Base-by-base conservation (phyloP, 139 green algal species). In the Microglena sp. region DNA sequence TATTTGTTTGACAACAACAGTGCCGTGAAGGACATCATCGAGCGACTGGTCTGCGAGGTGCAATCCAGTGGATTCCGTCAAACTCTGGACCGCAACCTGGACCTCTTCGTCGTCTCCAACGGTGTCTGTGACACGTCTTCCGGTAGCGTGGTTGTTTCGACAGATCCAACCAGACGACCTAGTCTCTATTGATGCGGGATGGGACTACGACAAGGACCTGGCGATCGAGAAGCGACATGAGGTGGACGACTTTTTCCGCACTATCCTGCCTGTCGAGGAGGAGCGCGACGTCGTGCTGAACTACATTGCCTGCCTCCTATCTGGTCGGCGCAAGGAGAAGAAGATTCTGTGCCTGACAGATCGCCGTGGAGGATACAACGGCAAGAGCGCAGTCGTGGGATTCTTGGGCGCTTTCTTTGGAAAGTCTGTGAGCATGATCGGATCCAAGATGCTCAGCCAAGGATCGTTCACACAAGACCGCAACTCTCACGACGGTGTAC, bases 101-200 rank as follows among this genome's bases (percentile, higher is more conserved):
- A 62, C 55, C 18, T 62, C 27, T 62, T 62, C 55, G 55, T 29
- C 8, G n/a, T 62, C 8, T 22, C 26, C 26, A 62, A 62, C 28
- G 55, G n/a, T 7, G 55, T 62, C 27, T 40, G 36, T 6, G 55
- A 62, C 55, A n/a, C n/a, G 24, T 5, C 26, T 8, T 40, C 55
- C 24, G 27, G 8, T 27, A n/a, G 6, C 8, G 43, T 62, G 27
- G 22, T n/a, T 26, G 21, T 59, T 31, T 27, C 11, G 55, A 22
- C 11, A 27, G 24, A 36, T 62, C 55, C 8, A 40, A 8, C 26
- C 29, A 8, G 6, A 35, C 27, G 55, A 62, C 55, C 43, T 30
- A 27, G 55, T 62, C 11, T 45, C 11, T 27, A 36, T 7, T 29
- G 15, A 11, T 40, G n/a, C 55, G 5, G 29, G 29, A 40, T 62